Conservation (phyloP, 495 filamentous ascomycete species). For the Neurospora discreta region DNA sequence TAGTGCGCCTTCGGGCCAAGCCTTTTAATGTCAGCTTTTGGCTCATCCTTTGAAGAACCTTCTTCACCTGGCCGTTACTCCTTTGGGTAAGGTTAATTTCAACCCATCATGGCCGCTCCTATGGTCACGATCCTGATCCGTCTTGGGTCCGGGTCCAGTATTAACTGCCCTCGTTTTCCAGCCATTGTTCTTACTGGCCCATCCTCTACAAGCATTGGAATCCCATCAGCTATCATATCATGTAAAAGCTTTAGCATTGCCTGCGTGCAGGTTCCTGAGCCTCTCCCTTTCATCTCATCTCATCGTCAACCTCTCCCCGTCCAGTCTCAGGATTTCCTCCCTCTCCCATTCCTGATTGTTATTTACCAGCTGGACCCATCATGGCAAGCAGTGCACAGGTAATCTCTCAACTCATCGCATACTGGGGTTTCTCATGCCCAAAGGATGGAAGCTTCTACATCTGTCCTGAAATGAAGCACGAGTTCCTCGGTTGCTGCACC, state of each 20-base stretch:
- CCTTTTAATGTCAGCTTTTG: background rate
- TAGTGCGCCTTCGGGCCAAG: background rate
- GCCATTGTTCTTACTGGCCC: background rate
- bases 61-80: background rate
- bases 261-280: background rate
- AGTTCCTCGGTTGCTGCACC: conserved; percentile 27
- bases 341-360: background rate
- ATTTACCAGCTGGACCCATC: background rate
- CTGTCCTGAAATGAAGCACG: conserved; percentile 9
- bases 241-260: background rate
- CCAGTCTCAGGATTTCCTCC: background rate
- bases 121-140: background rate
- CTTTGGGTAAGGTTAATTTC: background rate
- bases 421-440: conserved; percentile 20
- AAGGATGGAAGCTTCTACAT: conserved; percentile 18
- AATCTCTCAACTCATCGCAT: background rate
- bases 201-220: background rate
- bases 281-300: background rate
- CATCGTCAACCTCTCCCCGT: background rate
- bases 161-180: background rate
- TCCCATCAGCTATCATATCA: background rate
- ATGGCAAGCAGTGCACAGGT: background rate
- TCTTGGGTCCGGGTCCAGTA: background rate
- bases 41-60: background rate
- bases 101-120: background rate